phyloP scores from a whole-genome alignment of 192 early-diverging fungal genomes.

The Coemansia sp. region DNA sequence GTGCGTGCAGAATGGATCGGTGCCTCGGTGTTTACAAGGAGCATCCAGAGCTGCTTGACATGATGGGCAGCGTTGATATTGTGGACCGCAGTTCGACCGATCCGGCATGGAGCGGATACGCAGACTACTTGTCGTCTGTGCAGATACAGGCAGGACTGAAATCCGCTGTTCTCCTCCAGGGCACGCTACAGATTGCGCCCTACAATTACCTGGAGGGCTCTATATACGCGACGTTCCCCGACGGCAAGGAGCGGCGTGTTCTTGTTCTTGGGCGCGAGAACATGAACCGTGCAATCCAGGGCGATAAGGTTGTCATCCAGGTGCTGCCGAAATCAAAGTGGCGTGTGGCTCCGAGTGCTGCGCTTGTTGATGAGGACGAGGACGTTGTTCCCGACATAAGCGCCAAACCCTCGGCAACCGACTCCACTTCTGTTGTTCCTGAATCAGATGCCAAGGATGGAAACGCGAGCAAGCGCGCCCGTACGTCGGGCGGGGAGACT shows the following conservation, averaged over 20 bases:
- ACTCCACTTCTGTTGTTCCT: slow-evolving; percentile 23
- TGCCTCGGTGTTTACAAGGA: slow-evolving; percentile 74
- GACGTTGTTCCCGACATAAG: slow-evolving; percentile 52
- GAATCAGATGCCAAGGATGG: slow-evolving; percentile 12
- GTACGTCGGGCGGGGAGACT: slow-evolving; percentile 11
- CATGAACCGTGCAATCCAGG: slow-evolving; percentile 91
- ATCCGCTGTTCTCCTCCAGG: slow-evolving; percentile 76
- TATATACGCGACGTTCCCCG: slow-evolving; percentile 66
- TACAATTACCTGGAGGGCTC: slow-evolving; percentile 91
- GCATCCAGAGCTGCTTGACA: slow-evolving; percentile 87
- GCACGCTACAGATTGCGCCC: slow-evolving; percentile 74
- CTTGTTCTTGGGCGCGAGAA: slow-evolving; percentile 78
- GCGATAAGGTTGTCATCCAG: slow-evolving; percentile 88
- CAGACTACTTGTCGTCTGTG: slow-evolving; percentile 71
- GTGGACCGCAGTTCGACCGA: slow-evolving; percentile 44
- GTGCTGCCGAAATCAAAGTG: slow-evolving; percentile 84
- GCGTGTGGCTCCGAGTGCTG: slow-evolving; percentile 70
- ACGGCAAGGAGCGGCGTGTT: slow-evolving; percentile 74
- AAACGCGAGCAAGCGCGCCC: slow-evolving; percentile 32
- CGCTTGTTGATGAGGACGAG: slow-evolving; percentile 73
- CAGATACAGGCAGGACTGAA: slow-evolving; percentile 87
- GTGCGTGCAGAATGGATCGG: slow-evolving; percentile 72
- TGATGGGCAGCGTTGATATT: slow-evolving; percentile 68
- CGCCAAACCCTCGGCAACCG: slow-evolving; percentile 3
- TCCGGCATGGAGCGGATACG: slow-evolving; percentile 55